Percentiles rank a stretch among this genome's conserved stretches.
phyloP scores from a whole-genome alignment of 768 basidiomycete species.

The Tulasnella sp. region DNA sequence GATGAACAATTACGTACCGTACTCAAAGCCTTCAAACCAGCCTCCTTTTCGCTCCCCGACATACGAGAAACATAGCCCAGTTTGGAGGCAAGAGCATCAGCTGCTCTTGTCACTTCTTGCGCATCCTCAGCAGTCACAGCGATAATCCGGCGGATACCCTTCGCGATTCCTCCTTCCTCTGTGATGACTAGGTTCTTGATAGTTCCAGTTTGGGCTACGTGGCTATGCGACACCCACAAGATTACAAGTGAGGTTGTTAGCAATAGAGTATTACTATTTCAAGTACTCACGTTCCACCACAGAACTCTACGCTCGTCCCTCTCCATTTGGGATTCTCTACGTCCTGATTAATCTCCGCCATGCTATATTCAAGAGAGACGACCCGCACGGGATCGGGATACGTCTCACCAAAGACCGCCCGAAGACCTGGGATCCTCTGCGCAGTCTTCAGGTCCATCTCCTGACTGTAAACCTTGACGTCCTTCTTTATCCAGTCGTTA shows the following conservation, averaged over 20 bases:
- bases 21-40: conserved; percentile 69
- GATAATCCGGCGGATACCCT: conserved; percentile 89
- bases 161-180: conserved; percentile 95
- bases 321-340: conserved; percentile 87
- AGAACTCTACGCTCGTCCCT: conserved; percentile 88
- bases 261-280: neutral
- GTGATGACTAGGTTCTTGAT: conserved; percentile 94
- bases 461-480: conserved; percentile 81
- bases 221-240: conserved; percentile 36
- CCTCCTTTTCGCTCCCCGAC: conserved; percentile 72
- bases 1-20: conserved; percentile 41
- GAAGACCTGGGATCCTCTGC: conserved; percentile 79
- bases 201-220: conserved; percentile 92
- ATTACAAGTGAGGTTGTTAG: neutral
- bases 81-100: conserved; percentile 48
- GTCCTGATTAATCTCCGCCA: conserved; percentile 78
- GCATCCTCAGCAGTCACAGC: conserved; percentile 95
- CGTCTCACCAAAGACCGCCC: conserved; percentile 95
- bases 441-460: conserved; percentile 71
- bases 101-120: conserved; percentile 61
- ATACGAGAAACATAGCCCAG: conserved; percentile 52
- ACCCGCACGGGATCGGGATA: conserved; percentile 98
- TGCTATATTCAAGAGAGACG: conserved; percentile 77
- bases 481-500: conserved; percentile 80
- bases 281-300: conserved; percentile 83